Base-by-base conservation (phyloP, 2,329 filamentous ascomycete species). In the Hypomyces rosellus region DNA sequence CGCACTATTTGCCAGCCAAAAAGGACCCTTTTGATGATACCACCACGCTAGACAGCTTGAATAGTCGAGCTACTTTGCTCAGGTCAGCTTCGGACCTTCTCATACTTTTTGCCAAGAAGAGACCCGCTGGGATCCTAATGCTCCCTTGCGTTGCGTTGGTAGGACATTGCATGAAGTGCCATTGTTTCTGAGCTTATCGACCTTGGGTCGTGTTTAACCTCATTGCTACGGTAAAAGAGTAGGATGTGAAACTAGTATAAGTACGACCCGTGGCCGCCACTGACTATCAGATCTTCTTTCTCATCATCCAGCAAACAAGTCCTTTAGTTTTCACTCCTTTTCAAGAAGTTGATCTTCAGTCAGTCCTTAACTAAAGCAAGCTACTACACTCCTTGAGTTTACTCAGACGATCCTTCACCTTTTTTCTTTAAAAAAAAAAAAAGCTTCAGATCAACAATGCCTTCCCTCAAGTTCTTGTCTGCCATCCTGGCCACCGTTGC, bases 401-500 rank as follows among this genome's bases (percentile, higher is more conserved):
- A 51, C 50, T 54, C 42, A 45, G 45, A 47, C 46, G 52, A 48
- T 54, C 54, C 59, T 58, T 55, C 55, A 55, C 9, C 25, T 30
- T 30, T 30, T 30, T 55, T 49, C 9, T 30, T 30, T 25, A 25
- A 25, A 7, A n/a, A n/a, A n/a, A n/a, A n/a, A 30, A 30, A 30
- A 30, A 30, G 25, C 25, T 30, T 30, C 25, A 4, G 8, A 30
- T 4, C 25, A 4, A 48, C 45, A 42, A 65, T 65, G 62, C 56
- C 40, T 45, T 57, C 50, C 25, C 14, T 67, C 50, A 53, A 56
- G 50, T 58, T 59, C 50, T 52, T 67, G 62, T 50, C 53, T 63
- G 46, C 48, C 55, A 51, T 66, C 37, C 57, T 60, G 44, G 59
- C 60, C 48, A 56, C 62, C 46, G 62, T 61, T 49, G 52, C 62